phyloP scores from a whole-genome alignment of 208 protist species.

The Leptomonas seymouri region DNA sequence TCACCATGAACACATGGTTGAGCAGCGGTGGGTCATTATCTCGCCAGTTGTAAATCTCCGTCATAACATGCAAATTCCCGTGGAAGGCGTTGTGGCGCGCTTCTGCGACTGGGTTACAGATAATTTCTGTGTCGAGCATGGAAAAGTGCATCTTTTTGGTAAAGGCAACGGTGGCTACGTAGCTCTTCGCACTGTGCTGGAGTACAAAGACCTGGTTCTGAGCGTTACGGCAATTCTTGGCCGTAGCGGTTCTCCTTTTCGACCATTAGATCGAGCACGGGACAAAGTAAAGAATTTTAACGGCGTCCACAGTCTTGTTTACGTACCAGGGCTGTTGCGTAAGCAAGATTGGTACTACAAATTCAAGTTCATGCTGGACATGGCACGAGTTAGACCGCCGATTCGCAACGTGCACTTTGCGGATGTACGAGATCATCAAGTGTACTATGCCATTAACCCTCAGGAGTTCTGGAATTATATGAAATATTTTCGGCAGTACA shows the following conservation, averaged over 20 bases:
- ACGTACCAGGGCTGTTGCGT: slow-evolving; percentile 73
- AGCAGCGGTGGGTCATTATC: slow-evolving; percentile 83
- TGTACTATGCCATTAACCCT: slow-evolving; percentile 91
- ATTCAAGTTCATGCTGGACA: slow-evolving; percentile 92
- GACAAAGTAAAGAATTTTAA: slow-evolving; percentile 84
- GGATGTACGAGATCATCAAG: slow-evolving; percentile 85
- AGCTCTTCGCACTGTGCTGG: slow-evolving; percentile 73
- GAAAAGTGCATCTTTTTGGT: slow-evolving; percentile 82
- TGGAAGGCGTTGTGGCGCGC: slow-evolving; percentile 78
- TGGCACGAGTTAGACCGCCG: slow-evolving; percentile 69
- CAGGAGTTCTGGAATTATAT: slow-evolving; percentile 92
- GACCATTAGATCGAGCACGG: slow-evolving; percentile 68
- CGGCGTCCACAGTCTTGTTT: slow-evolving; percentile 83
- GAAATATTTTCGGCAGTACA: slow-evolving; percentile 84
- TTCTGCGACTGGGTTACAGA: slow-evolving; percentile 89
- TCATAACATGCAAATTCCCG: slow-evolving; percentile 78
- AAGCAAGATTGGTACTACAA: slow-evolving; percentile 92
- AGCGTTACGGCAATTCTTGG: slow-evolving; percentile 85
- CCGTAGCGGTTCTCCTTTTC: slow-evolving; percentile 70
- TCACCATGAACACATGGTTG: slow-evolving; percentile 66
- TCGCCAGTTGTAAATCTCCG: slow-evolving; percentile 77
- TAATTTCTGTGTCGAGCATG: slow-evolving; percentile 76
- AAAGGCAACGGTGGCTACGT: slow-evolving; percentile 86
- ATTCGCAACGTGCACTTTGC: slow-evolving; percentile 87
- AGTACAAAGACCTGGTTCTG: slow-evolving; percentile 71